Base-by-base conservation (phyloP, 495 filamentous ascomycete genomes). In the Hyaloscypha hepaticicola region DNA sequence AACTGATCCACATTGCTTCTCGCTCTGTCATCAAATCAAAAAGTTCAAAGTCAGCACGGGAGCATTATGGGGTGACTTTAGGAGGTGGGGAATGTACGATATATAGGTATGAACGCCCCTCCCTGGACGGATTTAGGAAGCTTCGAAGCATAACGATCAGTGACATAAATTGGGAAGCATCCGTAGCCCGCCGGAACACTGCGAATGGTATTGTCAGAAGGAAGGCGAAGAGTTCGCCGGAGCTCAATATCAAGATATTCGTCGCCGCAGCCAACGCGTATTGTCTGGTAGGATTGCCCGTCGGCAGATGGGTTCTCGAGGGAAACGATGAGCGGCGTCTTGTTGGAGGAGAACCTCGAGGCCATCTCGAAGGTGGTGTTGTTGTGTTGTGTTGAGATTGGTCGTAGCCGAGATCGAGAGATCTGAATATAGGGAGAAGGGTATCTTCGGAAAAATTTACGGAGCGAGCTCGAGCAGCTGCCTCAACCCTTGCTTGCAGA, bases 1-100 rank as follows among this genome's bases (percentile, higher is more conserved):
- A 78, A 0, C 65, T 66, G 57, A 83, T 74, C 76, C 78, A 80
- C 76, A 82, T 76, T 0, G 80, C 79, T 60, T 82, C 66, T 19
- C 61, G 16, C 21, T 68, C 56, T 58, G 25, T 45, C 21, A n/a
- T n/a, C n/a, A n/a, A n/a, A n/a, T n/a, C n/a, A n/a, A n/a, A n/a
- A n/a, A n/a, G 8, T 7, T 11, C 8, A 52, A 6, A 11, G 49
- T 52, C 21, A 52, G 49, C 49, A 52, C 21, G 24, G 8, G 49
- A 8, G 19, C 8, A 8, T 45, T 19, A 45, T 8, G 38, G 38
- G n/a, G n/a, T n/a, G n/a, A n/a, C n/a, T n/a, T n/a, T n/a, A n/a
- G n/a, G n/a, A n/a, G n/a, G n/a, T n/a, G 16, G 26, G 41, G 22
- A 12, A 55, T 49, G 24, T 38, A 62, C 60, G 31, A 62, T 62